Conservation (phyloP, 208 protist species). For the Trypanosoma avium region DNA sequence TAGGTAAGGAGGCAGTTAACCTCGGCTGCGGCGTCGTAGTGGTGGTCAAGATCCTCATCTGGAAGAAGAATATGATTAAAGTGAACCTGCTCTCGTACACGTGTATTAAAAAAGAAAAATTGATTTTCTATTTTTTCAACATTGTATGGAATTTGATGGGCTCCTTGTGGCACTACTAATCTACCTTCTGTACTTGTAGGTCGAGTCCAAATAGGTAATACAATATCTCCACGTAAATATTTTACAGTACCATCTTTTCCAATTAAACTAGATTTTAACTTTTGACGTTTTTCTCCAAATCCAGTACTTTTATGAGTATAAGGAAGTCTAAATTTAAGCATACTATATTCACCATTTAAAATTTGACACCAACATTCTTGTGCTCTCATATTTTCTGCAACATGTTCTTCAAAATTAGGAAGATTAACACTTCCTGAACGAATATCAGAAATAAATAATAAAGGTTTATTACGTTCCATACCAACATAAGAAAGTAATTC, state of each 20-base stretch:
- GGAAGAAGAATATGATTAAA: conserved; percentile 83
- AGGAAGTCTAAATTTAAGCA: conserved; percentile 97
- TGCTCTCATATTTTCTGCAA: conserved; percentile 90
- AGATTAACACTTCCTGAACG: conserved; percentile 83
- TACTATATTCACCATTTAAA: conserved; percentile 80
- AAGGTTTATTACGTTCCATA: conserved; percentile 72
- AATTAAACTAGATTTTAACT: conserved; percentile 48
- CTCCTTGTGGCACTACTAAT: conserved; percentile 85
- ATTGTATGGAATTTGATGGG: conserved; percentile 63
- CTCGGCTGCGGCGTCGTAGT: conserved; percentile 93
- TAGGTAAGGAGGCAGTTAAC: conserved; percentile 84
- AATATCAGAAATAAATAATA: conserved; percentile 95
- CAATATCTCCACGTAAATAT: conserved; percentile 89
- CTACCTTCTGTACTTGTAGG: conserved; percentile 95
- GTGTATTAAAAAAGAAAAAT: conserved; percentile 96
- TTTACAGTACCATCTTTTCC: conserved; percentile 70
- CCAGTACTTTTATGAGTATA: conserved; percentile 77
- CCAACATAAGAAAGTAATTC: conserved; percentile 71
- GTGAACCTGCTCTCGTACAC: conserved; percentile 87
- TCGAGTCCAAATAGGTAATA: conserved; percentile 94
- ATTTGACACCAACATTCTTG: conserved; percentile 93
- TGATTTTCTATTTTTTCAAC: conserved; percentile 86
- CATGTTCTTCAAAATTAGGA: conserved; percentile 90
- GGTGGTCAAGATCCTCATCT: conserved; percentile 87
- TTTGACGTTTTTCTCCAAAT: conserved; percentile 45